A percentile compares a stretch with the other conserved stretches of the same genome.
Conservation (phyloP, 495 filamentous ascomycete genomes). For the Penicillium argentinense region DNA sequence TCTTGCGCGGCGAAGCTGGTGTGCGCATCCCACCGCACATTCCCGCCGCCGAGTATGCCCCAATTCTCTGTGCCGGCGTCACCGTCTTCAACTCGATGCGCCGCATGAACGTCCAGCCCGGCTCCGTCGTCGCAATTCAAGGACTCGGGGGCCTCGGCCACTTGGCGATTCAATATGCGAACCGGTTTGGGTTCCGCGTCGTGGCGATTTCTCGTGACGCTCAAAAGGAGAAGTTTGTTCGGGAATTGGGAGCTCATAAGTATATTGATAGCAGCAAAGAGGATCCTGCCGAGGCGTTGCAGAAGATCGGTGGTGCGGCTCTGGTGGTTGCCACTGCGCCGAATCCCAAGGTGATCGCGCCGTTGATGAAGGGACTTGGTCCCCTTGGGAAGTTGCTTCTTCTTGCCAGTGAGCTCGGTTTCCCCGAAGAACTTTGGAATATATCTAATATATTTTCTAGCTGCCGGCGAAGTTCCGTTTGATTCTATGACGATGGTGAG, state of each 20-base stretch:
- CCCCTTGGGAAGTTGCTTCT: constrained; percentile 59
- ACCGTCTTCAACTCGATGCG: constrained; percentile 73
- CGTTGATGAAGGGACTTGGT: constrained; percentile 56
- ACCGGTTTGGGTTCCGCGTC: constrained; percentile 63
- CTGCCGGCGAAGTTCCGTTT: constrained; percentile 25
- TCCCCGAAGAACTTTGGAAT: neutral
- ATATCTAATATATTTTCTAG: constrained; percentile 7
- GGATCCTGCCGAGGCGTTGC: constrained; percentile 50
- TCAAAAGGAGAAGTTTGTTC: constrained; percentile 59
- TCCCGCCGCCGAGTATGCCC: constrained; percentile 60
- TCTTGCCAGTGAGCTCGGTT: constrained; percentile 44
- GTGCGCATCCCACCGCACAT: constrained; percentile 59
- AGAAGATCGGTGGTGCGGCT: constrained; percentile 60
- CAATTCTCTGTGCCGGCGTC: constrained; percentile 70
- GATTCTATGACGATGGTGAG: constrained; percentile 21
- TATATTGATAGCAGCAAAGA: constrained; percentile 62
- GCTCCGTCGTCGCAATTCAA: constrained; percentile 61
- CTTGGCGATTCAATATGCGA: constrained; percentile 65
- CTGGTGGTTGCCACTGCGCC: constrained; percentile 66
- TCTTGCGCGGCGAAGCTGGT: constrained; percentile 60
- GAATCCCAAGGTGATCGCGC: constrained; percentile 50
- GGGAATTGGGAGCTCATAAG: constrained; percentile 63
- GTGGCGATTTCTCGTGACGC: constrained; percentile 60
- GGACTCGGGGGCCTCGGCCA: constrained; percentile 69
- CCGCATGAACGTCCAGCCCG: constrained; percentile 55